Evolutionary conservation across 2,329 filamentous ascomycete genomes (phyloP).

Genomic region (Cladosporium sp.): DNA sequence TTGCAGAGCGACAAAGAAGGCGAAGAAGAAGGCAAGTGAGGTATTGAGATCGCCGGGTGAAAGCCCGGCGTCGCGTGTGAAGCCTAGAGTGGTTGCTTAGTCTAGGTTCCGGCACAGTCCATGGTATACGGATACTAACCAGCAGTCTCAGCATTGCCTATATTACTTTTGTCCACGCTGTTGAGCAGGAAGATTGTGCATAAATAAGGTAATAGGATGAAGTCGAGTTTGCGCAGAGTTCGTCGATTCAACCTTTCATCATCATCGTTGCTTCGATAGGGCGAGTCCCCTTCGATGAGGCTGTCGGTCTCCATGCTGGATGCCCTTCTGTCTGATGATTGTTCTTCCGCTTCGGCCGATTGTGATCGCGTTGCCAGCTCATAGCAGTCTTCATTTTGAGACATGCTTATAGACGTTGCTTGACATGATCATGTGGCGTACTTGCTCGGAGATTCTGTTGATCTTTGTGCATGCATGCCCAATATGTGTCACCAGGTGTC

Average conservation of each 20-base stretch:
- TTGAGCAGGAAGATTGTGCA: conserved; percentile 51
- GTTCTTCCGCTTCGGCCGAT: neutral
- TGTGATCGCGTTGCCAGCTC: conserved; percentile 5
- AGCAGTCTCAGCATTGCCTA: conserved; percentile 54
- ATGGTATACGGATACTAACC: conserved; percentile 20
- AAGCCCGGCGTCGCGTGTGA: conserved; percentile 53
- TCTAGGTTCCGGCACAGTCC: too few relatives aligned
- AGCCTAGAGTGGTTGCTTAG: conserved; percentile 33
- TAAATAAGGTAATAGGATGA: conserved; percentile 48
- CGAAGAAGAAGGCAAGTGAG: conserved; percentile 55
- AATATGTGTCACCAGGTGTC: neutral
- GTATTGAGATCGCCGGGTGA: conserved; percentile 51
- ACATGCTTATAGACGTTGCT: neutral
- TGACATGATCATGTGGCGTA: neutral
- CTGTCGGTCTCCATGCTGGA: neutral
- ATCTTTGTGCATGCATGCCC: neutral
- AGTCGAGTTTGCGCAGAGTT: conserved; percentile 47
- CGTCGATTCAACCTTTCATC: conserved; percentile 24
- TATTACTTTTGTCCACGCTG: conserved; percentile 50
- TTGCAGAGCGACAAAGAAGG: conserved; percentile 56
- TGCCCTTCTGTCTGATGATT: neutral
- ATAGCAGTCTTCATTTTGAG: conserved; percentile 5
- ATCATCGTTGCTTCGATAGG: neutral
- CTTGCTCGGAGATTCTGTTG: neutral
- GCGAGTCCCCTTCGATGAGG: neutral